These are phyloP conservation scores for Recurvomyces mirabilis DNA, from an alignment of 495 filamentous ascomycete species.

Conservation along the genomic window DNA sequence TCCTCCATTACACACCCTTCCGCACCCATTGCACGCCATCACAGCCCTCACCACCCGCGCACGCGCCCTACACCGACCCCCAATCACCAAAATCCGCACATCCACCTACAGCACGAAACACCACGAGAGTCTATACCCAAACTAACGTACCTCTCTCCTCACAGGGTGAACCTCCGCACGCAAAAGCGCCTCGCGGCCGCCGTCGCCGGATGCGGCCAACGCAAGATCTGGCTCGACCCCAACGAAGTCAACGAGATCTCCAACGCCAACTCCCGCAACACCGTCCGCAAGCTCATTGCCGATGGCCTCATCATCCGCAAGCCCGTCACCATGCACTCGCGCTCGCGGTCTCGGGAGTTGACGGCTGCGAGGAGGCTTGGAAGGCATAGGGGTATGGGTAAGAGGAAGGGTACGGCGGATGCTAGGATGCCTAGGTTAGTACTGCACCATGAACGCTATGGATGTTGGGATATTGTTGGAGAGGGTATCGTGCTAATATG, in stretches of 20 bases:
- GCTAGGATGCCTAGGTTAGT: constrained; percentile 96
- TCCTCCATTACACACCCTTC: neutral
- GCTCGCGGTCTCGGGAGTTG: constrained; percentile 83
- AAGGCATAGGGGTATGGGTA: constrained; percentile 96
- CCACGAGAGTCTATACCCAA: too few relatives aligned
- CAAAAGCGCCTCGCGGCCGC: constrained; percentile 99
- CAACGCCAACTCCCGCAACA: constrained; percentile 99
- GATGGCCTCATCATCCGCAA: constrained; percentile 99
- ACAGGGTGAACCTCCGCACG: constrained; percentile 97
- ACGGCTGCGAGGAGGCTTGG: constrained; percentile 81
- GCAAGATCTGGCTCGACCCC: constrained; percentile 99
- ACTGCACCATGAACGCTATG: too few relatives aligned
- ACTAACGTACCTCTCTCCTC: too few relatives aligned
- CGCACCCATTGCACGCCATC: neutral
- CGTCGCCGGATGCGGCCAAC: constrained; percentile 95
- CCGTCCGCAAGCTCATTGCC: constrained; percentile 98
- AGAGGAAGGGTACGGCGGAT: constrained; percentile 99
- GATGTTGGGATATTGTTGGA: too few relatives aligned
- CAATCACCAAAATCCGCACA: too few relatives aligned
- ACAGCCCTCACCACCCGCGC: neutral
- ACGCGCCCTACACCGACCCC: constrained; percentile 4
- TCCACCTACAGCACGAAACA: constrained; percentile 11
- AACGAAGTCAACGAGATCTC: constrained; percentile 99
- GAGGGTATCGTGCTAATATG: neutral
- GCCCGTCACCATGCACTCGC: constrained; percentile 98